Evolutionary conservation across 495 filamentous ascomycete species (phyloP).

Genomic region (Daldinia decipiens): DNA sequence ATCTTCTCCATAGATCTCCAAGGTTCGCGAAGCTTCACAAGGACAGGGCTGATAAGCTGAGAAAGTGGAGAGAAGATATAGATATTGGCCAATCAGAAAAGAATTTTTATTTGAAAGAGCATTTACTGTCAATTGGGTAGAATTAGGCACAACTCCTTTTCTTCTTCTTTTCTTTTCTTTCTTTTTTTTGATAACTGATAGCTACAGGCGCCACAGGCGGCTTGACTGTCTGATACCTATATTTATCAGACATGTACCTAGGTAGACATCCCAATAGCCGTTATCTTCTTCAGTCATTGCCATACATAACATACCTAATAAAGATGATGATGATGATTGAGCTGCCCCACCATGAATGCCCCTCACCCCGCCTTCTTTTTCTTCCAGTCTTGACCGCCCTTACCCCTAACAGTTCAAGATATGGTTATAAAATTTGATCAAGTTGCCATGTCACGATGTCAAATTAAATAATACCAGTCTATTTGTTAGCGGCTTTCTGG

Average conservation of each 20-base stretch:
- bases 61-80: conserved; percentile 14
- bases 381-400: conserved; percentile 24
- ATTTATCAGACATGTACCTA: neutral
- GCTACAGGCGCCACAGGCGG: neutral
- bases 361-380: conserved; percentile 38
- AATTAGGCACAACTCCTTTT: neutral
- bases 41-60: conserved; percentile 37
- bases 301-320: neutral
- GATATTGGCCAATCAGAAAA: conserved; percentile 22
- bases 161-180: neutral
- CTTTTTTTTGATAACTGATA: neutral
- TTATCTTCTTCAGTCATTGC: neutral
- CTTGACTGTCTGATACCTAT: neutral
- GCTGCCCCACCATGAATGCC: conserved; percentile 39
- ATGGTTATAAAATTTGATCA: conserved; percentile 22
- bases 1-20: conserved; percentile 40
- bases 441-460: conserved; percentile 25
- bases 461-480: conserved; percentile 22
- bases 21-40: conserved; percentile 52
- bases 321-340: neutral
- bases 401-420: conserved; percentile 12
- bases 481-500: neutral
- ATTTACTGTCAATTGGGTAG: neutral
- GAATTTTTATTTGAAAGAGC: conserved; percentile 2
- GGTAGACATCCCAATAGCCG: neutral